Base-by-base conservation (phyloP, 148 eudicot species). In the Chenopodium formosanum region DNA sequence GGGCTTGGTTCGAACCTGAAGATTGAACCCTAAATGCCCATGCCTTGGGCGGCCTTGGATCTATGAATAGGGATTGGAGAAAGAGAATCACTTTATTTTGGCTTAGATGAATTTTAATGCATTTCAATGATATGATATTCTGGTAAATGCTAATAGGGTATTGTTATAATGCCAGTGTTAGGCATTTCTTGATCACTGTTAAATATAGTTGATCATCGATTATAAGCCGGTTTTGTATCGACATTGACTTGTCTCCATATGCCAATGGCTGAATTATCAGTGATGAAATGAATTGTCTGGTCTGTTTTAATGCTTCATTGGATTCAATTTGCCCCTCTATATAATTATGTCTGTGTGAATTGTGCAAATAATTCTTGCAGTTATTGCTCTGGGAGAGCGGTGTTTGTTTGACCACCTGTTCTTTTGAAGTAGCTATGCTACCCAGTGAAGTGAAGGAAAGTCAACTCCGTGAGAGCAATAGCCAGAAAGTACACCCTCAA, bases 401-500 rank as follows among this genome's bases (percentile, higher is more conserved):
- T 73, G 69, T 73, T 77, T 25, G 53, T 63, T 79, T 62, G 81
- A 83, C 84, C 80, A 62, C 86, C 75, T 70, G 78, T 70, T 67
- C 72, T 58, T 70, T 78, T 82, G 87, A 85, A 84, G 88, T 82
- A 89, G 92, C 91, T 91, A 95, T 95, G 99, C 99, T 92, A 91
- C 94, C 96, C 48, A 85, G 88, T 91, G 94, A 92, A 86, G 92
- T 77, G 56, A 92, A 78, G 84, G 98, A 92, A 86, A 85, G 80
- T 82, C 98, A 94, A 89, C 89, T 88, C 34, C 93, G 93, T 84
- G 99, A 95, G 79, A 93, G 86, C 94, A 95, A 87, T 88, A 93
- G 86, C 89, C 99, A 92, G 89, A 95, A 95, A 91, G 92, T 95
- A 77, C 94, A 95, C 83, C 99, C 99, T 76, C 99, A 95, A 85